Percentiles rank a stretch among this genome's conserved stretches.
phyloP scores from a whole-genome alignment of 306 rosid species.

The Clitoria ternatea region DNA sequence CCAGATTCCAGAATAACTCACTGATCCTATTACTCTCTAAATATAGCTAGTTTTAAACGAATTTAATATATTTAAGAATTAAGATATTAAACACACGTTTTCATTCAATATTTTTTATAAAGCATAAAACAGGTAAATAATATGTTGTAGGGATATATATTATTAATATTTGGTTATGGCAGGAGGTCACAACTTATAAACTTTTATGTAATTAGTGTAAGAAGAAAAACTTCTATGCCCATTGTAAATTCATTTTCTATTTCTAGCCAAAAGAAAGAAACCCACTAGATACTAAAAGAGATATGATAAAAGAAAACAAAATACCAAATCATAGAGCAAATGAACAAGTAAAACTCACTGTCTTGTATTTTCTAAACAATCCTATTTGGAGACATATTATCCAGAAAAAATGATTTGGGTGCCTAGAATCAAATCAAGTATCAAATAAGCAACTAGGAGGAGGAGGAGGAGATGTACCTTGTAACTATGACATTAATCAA shows the following conservation, averaged over 20 bases:
- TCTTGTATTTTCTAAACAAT: no score
- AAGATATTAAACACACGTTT: no score
- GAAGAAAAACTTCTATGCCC: background rate
- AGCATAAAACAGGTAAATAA: no score
- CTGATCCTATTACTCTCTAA: no score
- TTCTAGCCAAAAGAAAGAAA: background rate
- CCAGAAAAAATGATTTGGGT: background rate
- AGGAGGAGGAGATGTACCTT: slow-evolving; percentile 37
- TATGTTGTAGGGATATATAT: background rate
- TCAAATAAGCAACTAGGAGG: background rate
- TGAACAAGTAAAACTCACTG: background rate
- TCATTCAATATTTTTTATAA: no score
- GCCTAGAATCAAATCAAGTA: background rate
- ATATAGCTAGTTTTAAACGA: no score
- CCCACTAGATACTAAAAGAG: background rate
- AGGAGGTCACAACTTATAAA: background rate
- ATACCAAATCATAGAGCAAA: background rate
- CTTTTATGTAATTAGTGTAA: background rate
- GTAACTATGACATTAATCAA: slow-evolving; percentile 44
- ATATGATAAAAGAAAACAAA: background rate
- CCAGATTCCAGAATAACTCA: no score
- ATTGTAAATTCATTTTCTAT: background rate
- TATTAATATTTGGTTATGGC: background rate
- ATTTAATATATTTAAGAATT: no score
- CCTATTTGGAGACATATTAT: background rate